Evolutionary conservation across 2,329 filamentous ascomycete species (phyloP).

Genomic region (Elsinoe ampelina): DNA sequence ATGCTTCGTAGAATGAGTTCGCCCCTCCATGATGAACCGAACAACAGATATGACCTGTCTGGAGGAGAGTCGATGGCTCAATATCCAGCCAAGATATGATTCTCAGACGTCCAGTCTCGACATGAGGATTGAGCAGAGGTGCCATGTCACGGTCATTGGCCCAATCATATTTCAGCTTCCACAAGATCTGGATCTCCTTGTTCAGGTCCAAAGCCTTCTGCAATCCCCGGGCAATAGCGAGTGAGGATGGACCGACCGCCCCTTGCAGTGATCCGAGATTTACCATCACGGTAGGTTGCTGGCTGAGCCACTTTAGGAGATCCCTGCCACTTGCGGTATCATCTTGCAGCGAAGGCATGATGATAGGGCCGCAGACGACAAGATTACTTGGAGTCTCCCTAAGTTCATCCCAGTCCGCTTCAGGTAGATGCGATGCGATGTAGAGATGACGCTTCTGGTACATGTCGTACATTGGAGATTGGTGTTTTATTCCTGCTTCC

Average conservation of each 20-base stretch:
- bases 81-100: conserved; percentile 9
- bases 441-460: neutral
- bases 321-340: neutral
- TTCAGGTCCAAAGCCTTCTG: conserved; percentile 7
- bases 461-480: conserved; percentile 4
- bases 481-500: neutral
- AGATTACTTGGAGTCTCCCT: neutral
- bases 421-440: neutral
- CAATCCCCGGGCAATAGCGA: neutral
- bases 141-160: neutral
- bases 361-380: neutral
- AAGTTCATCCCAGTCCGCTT: conserved; percentile 3
- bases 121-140: neutral
- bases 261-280: conserved; percentile 9
- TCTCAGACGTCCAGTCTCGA: neutral
- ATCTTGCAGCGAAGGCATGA: neutral
- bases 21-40: conserved; percentile 13
- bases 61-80: conserved; percentile 7
- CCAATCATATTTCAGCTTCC: conserved; percentile 13
- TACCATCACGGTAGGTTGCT: conserved; percentile 10
- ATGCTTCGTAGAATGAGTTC: conserved; percentile 13
- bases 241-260: neutral
- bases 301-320: conserved; percentile 3
- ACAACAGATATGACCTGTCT: neutral
- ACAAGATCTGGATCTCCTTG: conserved; percentile 7